These are phyloP conservation scores for Boletus reticuloceps DNA, from an alignment of 768 basidiomycete species.

Conservation along the genomic window DNA sequence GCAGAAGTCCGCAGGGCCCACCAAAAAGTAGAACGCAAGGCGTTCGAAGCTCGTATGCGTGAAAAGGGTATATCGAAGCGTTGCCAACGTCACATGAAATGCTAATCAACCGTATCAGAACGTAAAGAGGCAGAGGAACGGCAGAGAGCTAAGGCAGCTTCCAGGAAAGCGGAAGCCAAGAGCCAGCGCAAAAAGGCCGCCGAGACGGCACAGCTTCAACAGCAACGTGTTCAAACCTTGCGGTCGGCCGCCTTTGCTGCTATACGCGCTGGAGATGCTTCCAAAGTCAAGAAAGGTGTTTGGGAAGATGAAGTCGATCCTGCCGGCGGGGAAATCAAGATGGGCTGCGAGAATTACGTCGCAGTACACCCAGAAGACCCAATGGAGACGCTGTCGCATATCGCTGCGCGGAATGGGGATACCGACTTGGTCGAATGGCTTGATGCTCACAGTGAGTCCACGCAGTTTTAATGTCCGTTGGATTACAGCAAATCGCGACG, in stretches of 20 bases:
- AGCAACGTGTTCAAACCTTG: slow-evolving; percentile 49
- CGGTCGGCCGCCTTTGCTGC: slow-evolving; percentile 67
- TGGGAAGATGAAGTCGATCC: slow-evolving; percentile 73
- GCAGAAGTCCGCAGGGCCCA: slow-evolving; percentile 47
- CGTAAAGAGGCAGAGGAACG: slow-evolving; percentile 55
- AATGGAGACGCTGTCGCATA: slow-evolving; percentile 69
- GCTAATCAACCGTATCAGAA: slow-evolving; percentile 31
- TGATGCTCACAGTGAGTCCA: slow-evolving; percentile 61
- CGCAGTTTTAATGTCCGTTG: slow-evolving; percentile 22
- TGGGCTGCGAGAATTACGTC: slow-evolving; percentile 52
- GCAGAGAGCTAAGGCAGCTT: slow-evolving; percentile 51
- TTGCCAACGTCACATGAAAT: slow-evolving; percentile 5
- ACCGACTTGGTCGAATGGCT: slow-evolving; percentile 64
- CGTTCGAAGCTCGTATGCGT: slow-evolving; percentile 42
- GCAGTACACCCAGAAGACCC: slow-evolving; percentile 46
- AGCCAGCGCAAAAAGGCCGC: slow-evolving; percentile 46
- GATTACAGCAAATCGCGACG: slow-evolving; percentile 17
- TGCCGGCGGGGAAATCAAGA: slow-evolving; percentile 64
- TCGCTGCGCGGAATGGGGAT: slow-evolving; percentile 57
- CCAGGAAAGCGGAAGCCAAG: slow-evolving; percentile 56
- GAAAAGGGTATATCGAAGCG: slow-evolving; percentile 43
- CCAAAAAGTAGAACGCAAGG: slow-evolving; percentile 50
- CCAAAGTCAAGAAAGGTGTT: slow-evolving; percentile 58
- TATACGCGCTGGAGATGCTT: slow-evolving; percentile 52
- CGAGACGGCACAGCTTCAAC: slow-evolving; percentile 44